Evolutionary conservation across 306 rosid species (phyloP).

Genomic region (Fagus sylvatica): DNA sequence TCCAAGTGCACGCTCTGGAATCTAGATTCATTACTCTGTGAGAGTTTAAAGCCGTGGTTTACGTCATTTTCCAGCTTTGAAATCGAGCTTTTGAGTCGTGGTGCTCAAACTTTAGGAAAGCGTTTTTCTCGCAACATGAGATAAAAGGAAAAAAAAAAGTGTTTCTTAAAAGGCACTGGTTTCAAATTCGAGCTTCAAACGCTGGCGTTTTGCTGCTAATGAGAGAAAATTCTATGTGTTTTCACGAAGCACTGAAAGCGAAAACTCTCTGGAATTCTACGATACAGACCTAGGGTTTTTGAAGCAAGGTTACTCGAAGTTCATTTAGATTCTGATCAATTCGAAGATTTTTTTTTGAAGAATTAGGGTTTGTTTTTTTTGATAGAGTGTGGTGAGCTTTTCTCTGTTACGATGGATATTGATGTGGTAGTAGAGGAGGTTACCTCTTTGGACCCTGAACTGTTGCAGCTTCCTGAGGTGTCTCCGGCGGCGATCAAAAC

Average conservation of each 20-base stretch:
- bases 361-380: background rate
- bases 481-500: conserved; percentile 61
- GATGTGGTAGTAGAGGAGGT: conserved; percentile 50
- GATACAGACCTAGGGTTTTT: background rate
- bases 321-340: background rate
- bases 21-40: background rate
- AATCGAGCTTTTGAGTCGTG: background rate
- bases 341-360: background rate
- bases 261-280: background rate
- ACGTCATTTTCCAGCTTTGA: background rate
- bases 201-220: background rate
- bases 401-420: conserved; percentile 55
- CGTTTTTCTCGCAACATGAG: background rate
- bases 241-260: background rate
- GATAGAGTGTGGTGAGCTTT: background rate
- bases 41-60: conserved; percentile 8
- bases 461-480: conserved; percentile 76
- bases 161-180: no score
- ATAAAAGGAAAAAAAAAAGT: background rate
- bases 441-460: conserved; percentile 61
- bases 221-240: background rate
- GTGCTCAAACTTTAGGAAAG: background rate
- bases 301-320: background rate
- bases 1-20: background rate
- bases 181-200: no score